phyloP scores from a whole-genome alignment of 1,139 yeast species.

The Yamadazyma aaseri region DNA sequence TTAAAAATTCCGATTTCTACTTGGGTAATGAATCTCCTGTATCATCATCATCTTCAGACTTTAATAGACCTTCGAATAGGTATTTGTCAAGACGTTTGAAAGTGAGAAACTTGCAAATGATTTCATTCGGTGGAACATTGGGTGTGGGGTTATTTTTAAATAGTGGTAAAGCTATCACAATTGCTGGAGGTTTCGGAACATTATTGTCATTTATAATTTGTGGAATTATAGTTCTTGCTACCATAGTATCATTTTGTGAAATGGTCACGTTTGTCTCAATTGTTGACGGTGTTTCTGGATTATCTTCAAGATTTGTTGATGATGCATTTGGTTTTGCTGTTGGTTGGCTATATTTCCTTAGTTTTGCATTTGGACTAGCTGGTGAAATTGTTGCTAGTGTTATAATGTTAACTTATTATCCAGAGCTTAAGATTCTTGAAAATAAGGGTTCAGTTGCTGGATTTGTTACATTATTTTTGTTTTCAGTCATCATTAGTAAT shows the following conservation, averaged over 20 bases:
- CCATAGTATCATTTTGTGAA: conserved; percentile 78
- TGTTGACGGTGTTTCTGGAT: conserved; percentile 75
- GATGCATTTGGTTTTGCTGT: conserved; percentile 83
- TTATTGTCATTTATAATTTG: conserved; percentile 66
- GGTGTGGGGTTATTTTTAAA: conserved; percentile 81
- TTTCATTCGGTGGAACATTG: conserved; percentile 78
- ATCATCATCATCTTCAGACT: conserved; percentile 13
- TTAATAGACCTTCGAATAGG: conserved; percentile 10
- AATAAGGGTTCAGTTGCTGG: conserved; percentile 56
- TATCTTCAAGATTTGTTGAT: conserved; percentile 77
- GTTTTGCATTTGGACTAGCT: conserved; percentile 72
- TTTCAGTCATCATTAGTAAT: conserved; percentile 51
- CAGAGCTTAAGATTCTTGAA: conserved; percentile 46
- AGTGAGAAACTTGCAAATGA: conserved; percentile 75
- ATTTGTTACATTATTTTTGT: conserved; percentile 61
- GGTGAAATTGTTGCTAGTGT: conserved; percentile 81
- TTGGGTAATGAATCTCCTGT: conserved; percentile 10
- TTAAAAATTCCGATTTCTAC: conserved; percentile 11
- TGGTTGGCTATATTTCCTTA: conserved; percentile 76
- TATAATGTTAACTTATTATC: conserved; percentile 68
- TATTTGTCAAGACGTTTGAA: conserved; percentile 52
- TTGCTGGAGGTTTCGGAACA: conserved; percentile 83
- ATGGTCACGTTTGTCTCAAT: conserved; percentile 83
- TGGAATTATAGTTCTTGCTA: conserved; percentile 65
- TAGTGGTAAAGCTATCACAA: conserved; percentile 74